phyloP scores from a whole-genome alignment of 441 rosid genomes.

The Gossypium davidsonii region DNA sequence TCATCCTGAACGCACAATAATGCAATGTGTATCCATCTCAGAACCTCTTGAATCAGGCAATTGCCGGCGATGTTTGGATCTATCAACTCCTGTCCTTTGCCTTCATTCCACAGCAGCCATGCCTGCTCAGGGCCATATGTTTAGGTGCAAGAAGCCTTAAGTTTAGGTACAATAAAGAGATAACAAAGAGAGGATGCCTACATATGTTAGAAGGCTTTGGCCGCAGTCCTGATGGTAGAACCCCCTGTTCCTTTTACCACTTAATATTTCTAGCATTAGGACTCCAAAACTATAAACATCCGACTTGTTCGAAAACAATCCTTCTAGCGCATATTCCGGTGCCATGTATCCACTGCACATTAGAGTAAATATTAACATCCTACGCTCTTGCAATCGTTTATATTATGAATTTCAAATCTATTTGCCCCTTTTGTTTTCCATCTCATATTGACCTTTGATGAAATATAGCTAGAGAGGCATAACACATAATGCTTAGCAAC shows the following conservation, averaged over 20 bases:
- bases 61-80: conserved; percentile 20
- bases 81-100: conserved; percentile 24
- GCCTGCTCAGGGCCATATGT: conserved; percentile 22
- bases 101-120: conserved; percentile 23
- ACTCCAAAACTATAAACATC: conserved; percentile 48
- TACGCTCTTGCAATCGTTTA: not conserved
- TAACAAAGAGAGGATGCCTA: conserved; percentile 10
- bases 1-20: conserved; percentile 37
- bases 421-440: not conserved
- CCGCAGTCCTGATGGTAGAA: conserved; percentile 20
- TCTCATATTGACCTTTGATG: not conserved
- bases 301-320: conserved; percentile 36
- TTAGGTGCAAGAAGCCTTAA: not conserved
- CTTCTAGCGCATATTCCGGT: conserved; percentile 43
- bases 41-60: conserved; percentile 18
- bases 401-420: not conserved
- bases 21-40: conserved; percentile 27
- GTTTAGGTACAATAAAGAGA: not conserved
- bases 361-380: not conserved
- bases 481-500: not conserved
- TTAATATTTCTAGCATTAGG: conserved; percentile 37
- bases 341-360: conserved; percentile 52
- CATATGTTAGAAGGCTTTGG: conserved; percentile 34
- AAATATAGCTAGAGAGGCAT: not conserved
- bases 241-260: conserved; percentile 38